Conservation (phyloP, 139 green algal species). For the Edaphochlamys debaryana region DNA sequence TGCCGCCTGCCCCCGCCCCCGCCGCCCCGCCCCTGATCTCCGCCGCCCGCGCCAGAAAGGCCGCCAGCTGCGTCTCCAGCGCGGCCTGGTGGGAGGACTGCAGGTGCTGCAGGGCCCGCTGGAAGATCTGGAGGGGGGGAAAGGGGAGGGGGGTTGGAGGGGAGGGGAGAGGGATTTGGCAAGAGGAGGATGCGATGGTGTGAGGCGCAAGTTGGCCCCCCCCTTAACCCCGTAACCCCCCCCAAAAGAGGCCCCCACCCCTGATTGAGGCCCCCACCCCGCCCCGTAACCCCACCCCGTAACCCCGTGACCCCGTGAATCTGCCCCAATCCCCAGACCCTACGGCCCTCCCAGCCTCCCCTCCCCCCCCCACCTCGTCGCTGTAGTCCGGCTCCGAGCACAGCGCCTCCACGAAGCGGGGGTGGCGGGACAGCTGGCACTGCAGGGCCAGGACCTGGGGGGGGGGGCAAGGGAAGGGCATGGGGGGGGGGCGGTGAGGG, state of each 20-base stretch:
- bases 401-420: conserved; percentile 38
- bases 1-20: too few relatives aligned
- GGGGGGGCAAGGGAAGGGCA: too few relatives aligned
- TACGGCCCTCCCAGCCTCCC: background rate
- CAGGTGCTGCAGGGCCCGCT: conserved; percentile 24
- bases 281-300: too few relatives aligned
- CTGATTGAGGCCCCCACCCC: too few relatives aligned
- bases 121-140: conserved; percentile 7
- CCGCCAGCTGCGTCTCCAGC: conserved; percentile 40
- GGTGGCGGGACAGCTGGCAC: conserved; percentile 26
- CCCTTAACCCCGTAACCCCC: too few relatives aligned
- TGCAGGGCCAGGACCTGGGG: conserved; percentile 42
- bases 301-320: too few relatives aligned
- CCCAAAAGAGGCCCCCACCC: too few relatives aligned
- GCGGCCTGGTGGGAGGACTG: conserved; percentile 51
- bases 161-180: background rate
- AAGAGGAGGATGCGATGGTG: background rate
- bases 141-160: background rate
- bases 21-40: background rate
- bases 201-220: background rate
- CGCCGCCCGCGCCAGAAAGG: conserved; percentile 9
- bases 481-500: too few relatives aligned
- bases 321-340: background rate
- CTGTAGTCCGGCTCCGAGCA: conserved; percentile 59
- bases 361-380: conserved; percentile 10